Evolutionary conservation across 2,329 filamentous ascomycete species (phyloP), one percentile per base, ranked within the genome.

Genomic region (Curvularia sp.): DNA sequence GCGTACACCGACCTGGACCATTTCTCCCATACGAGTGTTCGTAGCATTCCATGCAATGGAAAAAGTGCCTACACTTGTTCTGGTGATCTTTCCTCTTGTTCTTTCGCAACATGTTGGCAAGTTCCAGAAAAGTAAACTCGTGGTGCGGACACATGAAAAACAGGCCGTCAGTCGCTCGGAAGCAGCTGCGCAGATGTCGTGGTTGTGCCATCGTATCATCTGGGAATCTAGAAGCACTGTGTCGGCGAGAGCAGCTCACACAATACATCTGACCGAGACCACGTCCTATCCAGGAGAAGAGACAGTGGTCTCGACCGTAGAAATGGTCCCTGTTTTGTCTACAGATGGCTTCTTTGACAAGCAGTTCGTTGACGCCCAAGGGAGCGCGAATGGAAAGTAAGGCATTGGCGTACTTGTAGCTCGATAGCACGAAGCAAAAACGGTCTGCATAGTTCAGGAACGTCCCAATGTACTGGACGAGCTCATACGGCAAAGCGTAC

Each of bases 401-500:
- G n/a, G 42, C 43, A 23, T 51, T 13, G 30, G 13, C 5, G 21
- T 49, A 46, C 32, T 51, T 55, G 13, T 42, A 30, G 10, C 23
- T 45, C 13, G 53, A 51, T 21, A 51, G 9, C 21, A 30, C 47
- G 39, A 55, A 39, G 32, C 53, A 55, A 25, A 12, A 19, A 18
- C 23, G 45, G 30, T 55, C 47, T n/a, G 8, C 19, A 18, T 55
- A 34, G 23, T 36, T 23, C 28, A 55, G 32, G 7, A 45, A 50
- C 15, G 10, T 25, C 12, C 46, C 39, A n/a, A 55, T 50, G 13
- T 23, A 30, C 10, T 45, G 38, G 10, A 51, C 6, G 32, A 51
- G 18, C 19, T 51, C 53, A n/a, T 38, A 43, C 19, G 53, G 47
- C 12, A 51, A 13, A 30, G 39, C 6, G 47, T 55, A 55, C 21